Base-by-base conservation (phyloP, 1,284 basidiomycete species). In the Butyriboletus regius region DNA sequence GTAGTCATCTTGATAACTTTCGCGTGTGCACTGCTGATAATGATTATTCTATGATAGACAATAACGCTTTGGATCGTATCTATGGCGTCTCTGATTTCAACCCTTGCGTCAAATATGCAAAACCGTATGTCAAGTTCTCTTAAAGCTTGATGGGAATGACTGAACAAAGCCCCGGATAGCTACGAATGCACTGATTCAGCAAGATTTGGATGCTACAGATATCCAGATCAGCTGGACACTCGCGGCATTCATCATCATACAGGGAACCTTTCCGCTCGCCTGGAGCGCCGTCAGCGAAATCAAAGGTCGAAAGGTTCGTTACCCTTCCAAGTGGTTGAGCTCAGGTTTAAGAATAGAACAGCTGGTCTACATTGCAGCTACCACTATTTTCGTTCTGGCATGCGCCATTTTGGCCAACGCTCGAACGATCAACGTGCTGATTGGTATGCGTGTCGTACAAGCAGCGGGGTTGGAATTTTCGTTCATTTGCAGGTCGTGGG, bases 231-330 rank as follows among this genome's bases (percentile, higher is more conserved):
- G 87, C 47, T 73, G 86, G 60, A 82, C 79, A 57, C 66, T 93
- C 9, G 83, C 85, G 1, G 59, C 88, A 13, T 94, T 89, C 67
- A 91, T 93, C 57, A 69, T 89, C 18, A 65, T 87, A n/a, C 87
- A 90, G 64, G 88, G 88, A 1, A 64, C 70, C 12, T 68, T 82
- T 44, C 88, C 87, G 0, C 60, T 87, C 14, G 47, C 86, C 7
- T 91, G 89, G 88, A 79, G 76, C 46, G 75, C 81, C 0, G 69
- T 85, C 17, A 85, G 83, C 47, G 89, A 93, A 64, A 78, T 94
- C 43, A 83, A 81, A 55, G 90, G 89, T 7, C 73, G 90, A 43
- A 91, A 88, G 75, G 84, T 84, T 56, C 28, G 73, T 65, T 35
- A 6, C 43, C 38, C 38, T 14, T 40, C 20, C 24, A 39, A 12